Base-by-base conservation (phyloP, 75 land plant species). In the Cunninghamia lanceolata region DNA sequence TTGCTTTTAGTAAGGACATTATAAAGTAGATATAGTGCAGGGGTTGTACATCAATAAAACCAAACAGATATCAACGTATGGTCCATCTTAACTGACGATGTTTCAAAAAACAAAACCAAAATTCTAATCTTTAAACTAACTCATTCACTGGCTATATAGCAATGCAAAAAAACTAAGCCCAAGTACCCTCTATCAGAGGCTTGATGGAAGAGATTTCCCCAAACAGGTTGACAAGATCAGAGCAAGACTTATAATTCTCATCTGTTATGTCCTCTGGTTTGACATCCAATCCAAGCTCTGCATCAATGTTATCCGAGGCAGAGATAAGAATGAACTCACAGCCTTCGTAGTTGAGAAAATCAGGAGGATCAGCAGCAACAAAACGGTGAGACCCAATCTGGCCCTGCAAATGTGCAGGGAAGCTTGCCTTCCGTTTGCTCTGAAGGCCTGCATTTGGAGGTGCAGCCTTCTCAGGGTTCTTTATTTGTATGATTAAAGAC, bases 291-390 rank as follows among this genome's bases (percentile, higher is more conserved):
- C 95, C 99, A 68, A 97, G 88, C 88, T 97, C 99, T 45, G 89
- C 90, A 14, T 94, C 95, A 34, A 97, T 89, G 82, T 94, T 90
- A 83, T 94, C 95, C 0, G 93, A 94, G 5, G 96, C 98, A 5
- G 98, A 43, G 32, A 94, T 89, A 47, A 97, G 92, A 85, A 96
- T 82, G 89, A 97, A 93, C 86, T 97, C 96, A 83, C 96, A 94
- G 28, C 98, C 99, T 86, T 96, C 96, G 54, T 91, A 97, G 93
- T 97, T 97, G 87, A 97, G 87, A 53, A 93, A 92, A 84, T 94
- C 94, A 2, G 94, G 96, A 13, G 98, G 96, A 82, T 97, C 96
- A 21, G 94, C 99, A 34, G 99, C 90, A 68, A 46, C 63, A 71
- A 89, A 97, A 66, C 92, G 78, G 34, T 36, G 16, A 10, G 90